Percentiles rank a stretch among this genome's conserved stretches.
phyloP scores from a whole-genome alignment of 2,329 filamentous ascomycete genomes.

The Polytolypa hystricis region DNA sequence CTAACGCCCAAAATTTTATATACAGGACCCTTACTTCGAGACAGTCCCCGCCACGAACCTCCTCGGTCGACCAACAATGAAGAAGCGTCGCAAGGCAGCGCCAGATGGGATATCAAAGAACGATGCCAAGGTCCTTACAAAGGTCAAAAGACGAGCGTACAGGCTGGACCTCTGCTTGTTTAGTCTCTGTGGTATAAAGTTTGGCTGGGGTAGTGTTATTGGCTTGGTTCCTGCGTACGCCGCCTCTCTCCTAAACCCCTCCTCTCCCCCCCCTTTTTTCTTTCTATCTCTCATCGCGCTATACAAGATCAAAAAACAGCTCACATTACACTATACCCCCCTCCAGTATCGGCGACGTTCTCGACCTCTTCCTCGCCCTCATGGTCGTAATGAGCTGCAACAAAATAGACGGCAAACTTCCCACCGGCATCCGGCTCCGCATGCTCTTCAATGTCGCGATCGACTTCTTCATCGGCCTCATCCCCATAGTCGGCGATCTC shows the following conservation, averaged over 20 bases:
- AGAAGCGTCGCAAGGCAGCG: slow-evolving; percentile 75
- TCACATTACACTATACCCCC: background rate
- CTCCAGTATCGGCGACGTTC: slow-evolving; percentile 57
- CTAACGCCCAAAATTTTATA: too few relatives aligned
- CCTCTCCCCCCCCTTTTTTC: background rate
- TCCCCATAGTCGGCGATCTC: slow-evolving; percentile 41
- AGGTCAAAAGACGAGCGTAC: slow-evolving; percentile 77
- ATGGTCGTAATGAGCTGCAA: slow-evolving; percentile 63
- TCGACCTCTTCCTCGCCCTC: slow-evolving; percentile 63
- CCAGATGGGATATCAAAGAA: slow-evolving; percentile 73
- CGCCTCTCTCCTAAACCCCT: slow-evolving; percentile 2
- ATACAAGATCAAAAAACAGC: background rate
- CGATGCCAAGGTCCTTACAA: slow-evolving; percentile 71
- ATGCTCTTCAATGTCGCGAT: slow-evolving; percentile 71
- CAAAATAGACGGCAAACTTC: slow-evolving; percentile 64
- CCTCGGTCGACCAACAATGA: slow-evolving; percentile 54
- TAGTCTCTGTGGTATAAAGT: slow-evolving; percentile 66
- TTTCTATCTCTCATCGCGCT: background rate
- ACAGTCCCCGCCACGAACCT: slow-evolving; percentile 63
- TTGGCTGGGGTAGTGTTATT: slow-evolving; percentile 83
- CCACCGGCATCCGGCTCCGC: slow-evolving; percentile 42
- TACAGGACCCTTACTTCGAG: slow-evolving; percentile 83
- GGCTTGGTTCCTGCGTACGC: slow-evolving; percentile 71
- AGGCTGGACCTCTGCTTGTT: slow-evolving; percentile 75
- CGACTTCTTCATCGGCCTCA: slow-evolving; percentile 38